Evolutionary conservation across 371 early-diverging fungal species (phyloP).

Genomic region (Mucor piriformis): DNA sequence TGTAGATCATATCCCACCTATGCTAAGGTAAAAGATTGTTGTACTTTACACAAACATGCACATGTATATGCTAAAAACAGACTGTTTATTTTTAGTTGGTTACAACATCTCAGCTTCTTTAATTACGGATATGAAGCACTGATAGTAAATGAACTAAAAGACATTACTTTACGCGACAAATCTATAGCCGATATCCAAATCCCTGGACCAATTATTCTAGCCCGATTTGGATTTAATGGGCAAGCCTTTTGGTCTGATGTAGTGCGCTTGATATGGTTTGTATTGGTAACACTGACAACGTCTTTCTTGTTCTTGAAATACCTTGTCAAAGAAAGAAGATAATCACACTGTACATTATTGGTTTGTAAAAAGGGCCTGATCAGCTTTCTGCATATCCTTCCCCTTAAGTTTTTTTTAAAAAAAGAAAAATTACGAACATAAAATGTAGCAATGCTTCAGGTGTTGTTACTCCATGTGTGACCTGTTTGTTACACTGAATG

Average conservation of each 20-base stretch:
- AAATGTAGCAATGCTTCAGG: no score
- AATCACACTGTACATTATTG: background rate
- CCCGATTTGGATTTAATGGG: constrained; percentile 51
- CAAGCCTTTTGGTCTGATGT: constrained; percentile 54
- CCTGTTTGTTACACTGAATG: no score
- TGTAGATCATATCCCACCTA: constrained; percentile 45
- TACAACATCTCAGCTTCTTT: constrained; percentile 83
- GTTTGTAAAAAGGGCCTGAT: no score
- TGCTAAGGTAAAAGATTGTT: constrained; percentile 40
- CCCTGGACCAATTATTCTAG: constrained; percentile 49
- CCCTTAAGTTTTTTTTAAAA: no score
- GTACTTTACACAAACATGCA: no score
- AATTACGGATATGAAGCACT: constrained; percentile 87
- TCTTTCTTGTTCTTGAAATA: constrained; percentile 49
- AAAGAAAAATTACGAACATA: no score
- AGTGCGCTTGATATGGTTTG: constrained; percentile 28
- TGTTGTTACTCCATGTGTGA: no score
- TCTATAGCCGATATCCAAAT: constrained; percentile 56
- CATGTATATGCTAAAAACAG: background rate
- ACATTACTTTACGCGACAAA: constrained; percentile 48
- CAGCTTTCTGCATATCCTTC: no score
- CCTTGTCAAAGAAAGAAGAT: constrained; percentile 48
- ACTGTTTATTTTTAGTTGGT: constrained; percentile 47
- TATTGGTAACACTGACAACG: constrained; percentile 26
- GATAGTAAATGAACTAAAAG: constrained; percentile 72